phyloP scores from a whole-genome alignment of 805 yeast species.

The Gaillardinia entomophila region DNA sequence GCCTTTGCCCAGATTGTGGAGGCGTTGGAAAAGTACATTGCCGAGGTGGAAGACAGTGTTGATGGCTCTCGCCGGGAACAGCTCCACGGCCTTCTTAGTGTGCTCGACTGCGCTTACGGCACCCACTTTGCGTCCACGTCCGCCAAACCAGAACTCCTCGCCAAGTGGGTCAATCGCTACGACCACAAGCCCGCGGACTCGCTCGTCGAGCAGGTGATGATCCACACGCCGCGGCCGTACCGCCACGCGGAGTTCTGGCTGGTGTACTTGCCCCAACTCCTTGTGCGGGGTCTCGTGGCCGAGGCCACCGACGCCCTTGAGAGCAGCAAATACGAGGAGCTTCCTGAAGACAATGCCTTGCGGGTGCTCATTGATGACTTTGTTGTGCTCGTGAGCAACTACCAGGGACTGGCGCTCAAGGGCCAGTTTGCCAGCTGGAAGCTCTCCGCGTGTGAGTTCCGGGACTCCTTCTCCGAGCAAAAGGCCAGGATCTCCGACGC shows the following conservation, averaged over 20 bases:
- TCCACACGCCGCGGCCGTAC: slow-evolving; percentile 40
- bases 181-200: slow-evolving; percentile 61
- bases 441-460: slow-evolving; percentile 41
- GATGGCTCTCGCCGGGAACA: slow-evolving; percentile 9
- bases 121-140: slow-evolving; percentile 38
- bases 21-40: slow-evolving; percentile 23
- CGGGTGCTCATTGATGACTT: slow-evolving; percentile 38
- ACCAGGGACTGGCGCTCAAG: slow-evolving; percentile 34
- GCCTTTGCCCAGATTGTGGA: slow-evolving; percentile 23
- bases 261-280: slow-evolving; percentile 47
- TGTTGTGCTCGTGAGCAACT: slow-evolving; percentile 30
- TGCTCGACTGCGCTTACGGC: slow-evolving; percentile 56
- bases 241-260: slow-evolving; percentile 57
- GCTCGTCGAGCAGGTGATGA: slow-evolving; percentile 41
- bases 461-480: slow-evolving; percentile 32
- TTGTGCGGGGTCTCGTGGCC: slow-evolving; percentile 55
- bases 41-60: slow-evolving; percentile 17
- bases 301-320: slow-evolving; percentile 48
- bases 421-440: slow-evolving; percentile 47
- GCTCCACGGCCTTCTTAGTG: slow-evolving; percentile 40
- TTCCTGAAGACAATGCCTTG: slow-evolving; percentile 18
- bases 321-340: slow-evolving; percentile 37
- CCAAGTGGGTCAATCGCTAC: slow-evolving; percentile 64
- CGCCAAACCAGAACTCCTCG: slow-evolving; percentile 38
- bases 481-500: slow-evolving; percentile 16